Percentiles rank a stretch among this genome's conserved stretches.
phyloP scores from a whole-genome alignment of 495 filamentous ascomycete species.

The Penicillium macrosclerotiorum region DNA sequence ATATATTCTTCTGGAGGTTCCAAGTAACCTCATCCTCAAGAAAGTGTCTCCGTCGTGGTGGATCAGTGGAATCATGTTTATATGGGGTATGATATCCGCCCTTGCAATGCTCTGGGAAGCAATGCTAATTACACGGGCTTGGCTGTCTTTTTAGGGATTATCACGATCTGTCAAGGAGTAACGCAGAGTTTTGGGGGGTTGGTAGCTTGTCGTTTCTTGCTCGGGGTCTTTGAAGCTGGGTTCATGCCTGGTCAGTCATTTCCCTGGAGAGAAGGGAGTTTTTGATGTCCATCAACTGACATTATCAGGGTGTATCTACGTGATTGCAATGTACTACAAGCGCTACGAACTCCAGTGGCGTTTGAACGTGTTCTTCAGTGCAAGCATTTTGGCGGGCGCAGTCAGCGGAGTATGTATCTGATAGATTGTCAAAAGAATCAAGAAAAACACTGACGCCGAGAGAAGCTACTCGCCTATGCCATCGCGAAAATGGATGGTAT shows the following conservation, averaged over 20 bases:
- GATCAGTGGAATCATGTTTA: constrained; percentile 51
- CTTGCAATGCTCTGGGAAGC: not conserved
- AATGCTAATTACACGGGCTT: not conserved
- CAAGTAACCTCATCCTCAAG: constrained; percentile 64
- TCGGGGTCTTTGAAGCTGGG: constrained; percentile 59
- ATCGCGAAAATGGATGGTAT: constrained; percentile 56
- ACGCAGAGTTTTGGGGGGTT: constrained; percentile 51
- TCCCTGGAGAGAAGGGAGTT: not conserved
- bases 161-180: constrained; percentile 58
- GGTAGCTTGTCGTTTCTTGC: constrained; percentile 51
- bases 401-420: constrained; percentile 51
- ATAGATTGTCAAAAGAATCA: not conserved
- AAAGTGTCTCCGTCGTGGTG: constrained; percentile 59
- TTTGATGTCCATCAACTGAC: constrained; percentile 2
- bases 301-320: constrained; percentile 39
- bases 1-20: constrained; percentile 65
- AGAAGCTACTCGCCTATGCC: constrained; percentile 56
- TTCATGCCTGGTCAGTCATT: constrained; percentile 49
- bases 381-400: constrained; percentile 56
- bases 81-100: constrained; percentile 45
- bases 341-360: constrained; percentile 60
- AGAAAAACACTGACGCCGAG: not conserved
- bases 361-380: constrained; percentile 57
- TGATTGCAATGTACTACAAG: constrained; percentile 62
- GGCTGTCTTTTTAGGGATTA: constrained; percentile 30